Evolutionary conservation across 2,329 filamentous ascomycete genomes (phyloP).

Genomic region (Ceratocystis harringtonii): DNA sequence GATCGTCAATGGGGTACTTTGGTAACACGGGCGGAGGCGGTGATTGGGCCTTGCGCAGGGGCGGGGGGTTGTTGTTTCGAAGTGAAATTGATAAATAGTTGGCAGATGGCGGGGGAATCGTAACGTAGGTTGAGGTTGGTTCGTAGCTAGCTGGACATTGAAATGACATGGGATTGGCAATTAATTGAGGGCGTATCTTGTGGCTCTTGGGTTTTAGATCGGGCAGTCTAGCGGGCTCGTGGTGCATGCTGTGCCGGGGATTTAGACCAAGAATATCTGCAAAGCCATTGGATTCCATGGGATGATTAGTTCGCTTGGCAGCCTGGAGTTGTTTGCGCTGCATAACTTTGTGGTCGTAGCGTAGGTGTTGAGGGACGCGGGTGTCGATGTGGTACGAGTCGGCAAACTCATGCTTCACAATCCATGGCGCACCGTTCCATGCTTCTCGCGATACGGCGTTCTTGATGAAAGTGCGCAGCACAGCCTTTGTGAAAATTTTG

Average conservation of each 20-base stretch:
- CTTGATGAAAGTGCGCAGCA: conserved; percentile 86
- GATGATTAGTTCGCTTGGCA: conserved; percentile 43
- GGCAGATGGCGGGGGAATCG: conserved; percentile 11
- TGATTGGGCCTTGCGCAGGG: conserved; percentile 19
- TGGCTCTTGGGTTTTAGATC: conserved; percentile 55
- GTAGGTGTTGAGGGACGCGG: conserved; percentile 68
- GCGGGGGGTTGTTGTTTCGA: conserved; percentile 26
- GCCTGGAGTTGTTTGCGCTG: conserved; percentile 60
- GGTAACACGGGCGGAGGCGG: conserved; percentile 58
- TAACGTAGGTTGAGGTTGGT: conserved; percentile 16
- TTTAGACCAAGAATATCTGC: conserved; percentile 18
- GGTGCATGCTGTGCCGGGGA: conserved; percentile 24
- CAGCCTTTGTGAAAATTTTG: conserved; percentile 86
- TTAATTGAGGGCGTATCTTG: conserved; percentile 17
- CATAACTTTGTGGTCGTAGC: conserved; percentile 63
- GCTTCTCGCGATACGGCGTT: conserved; percentile 83
- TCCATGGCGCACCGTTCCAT: conserved; percentile 93
- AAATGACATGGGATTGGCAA: conserved; percentile 13
- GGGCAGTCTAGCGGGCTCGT: conserved; percentile 45
- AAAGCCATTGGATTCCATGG: conserved; percentile 30
- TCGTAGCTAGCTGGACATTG: conserved; percentile 12
- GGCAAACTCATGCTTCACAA: conserved; percentile 78
- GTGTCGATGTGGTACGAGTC: conserved; percentile 72
- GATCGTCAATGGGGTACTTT: conserved; percentile 91
- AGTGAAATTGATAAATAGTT: conserved; percentile 17